Evolutionary conservation across 2,329 filamentous ascomycete species (phyloP), one percentile per base, ranked within the genome.

Genomic region (Trichoderma lentiforme): DNA sequence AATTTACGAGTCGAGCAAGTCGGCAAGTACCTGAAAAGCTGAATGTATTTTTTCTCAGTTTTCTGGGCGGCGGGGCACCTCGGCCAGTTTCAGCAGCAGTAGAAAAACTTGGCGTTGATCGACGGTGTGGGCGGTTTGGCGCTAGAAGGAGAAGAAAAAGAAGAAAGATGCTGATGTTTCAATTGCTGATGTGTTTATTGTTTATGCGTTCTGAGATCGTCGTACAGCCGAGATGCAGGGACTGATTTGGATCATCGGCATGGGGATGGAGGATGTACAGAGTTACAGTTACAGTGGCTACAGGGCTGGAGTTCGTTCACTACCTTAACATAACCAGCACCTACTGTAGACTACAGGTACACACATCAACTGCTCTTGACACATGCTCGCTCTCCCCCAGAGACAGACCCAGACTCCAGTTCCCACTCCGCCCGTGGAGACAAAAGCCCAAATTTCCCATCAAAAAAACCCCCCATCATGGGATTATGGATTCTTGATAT

Each of bases 41-140:
- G 28, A 60, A 47, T 66, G 26, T 21, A 47, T 18, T 26, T 47
- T 47, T 47, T 26, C 47, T 53, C 47, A n/a, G 15, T 47, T 47
- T 47, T 53, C 57, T 68, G 32, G 64, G 65, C 65, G 65, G 65
- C 53, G 65, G 53, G 56, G 65, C 21, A 21, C 36, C 15, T 28
- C 36, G 56, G 65, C 36, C 65, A 68, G 65, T 60, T 60, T 60
- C 65, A 66, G 47, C 32, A 66, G 47, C 8, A 36, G 34, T 12
- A 39, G 15, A 18, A 39, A 39, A 39, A 39, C 36, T 66, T 53
- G 63, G 63, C 56, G 36, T 68, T 60, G 65, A 68, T 68, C 65
- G 65, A 56, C 63, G 63, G 43, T 66, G 43, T 18, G 43, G 43
- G 43, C 18, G 26, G 32, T 47, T 56, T 60, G 3, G 56, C 65